These are phyloP conservation scores for Chamaecyparis obtusa DNA, from an alignment of 75 land plant genomes.

Conservation along the genomic window DNA sequence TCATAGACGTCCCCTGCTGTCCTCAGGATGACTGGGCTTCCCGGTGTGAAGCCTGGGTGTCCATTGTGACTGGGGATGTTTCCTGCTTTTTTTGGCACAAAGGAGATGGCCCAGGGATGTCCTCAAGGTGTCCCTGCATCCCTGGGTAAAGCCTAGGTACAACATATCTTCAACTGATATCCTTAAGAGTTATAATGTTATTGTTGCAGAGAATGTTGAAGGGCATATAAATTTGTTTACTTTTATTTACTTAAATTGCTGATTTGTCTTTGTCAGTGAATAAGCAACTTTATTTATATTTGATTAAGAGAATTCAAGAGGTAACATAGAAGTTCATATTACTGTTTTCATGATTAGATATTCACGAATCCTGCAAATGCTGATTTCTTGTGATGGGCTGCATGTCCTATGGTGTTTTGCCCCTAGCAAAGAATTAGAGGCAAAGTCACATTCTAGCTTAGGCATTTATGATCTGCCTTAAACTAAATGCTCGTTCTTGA, in stretches of 20 bases:
- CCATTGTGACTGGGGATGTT: too few relatives aligned
- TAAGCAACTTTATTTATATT: background rate
- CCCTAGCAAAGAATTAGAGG: background rate
- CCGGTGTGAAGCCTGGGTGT: too few relatives aligned
- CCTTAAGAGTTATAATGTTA: too few relatives aligned
- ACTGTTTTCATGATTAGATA: background rate
- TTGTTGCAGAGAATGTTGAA: background rate
- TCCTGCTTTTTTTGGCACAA: too few relatives aligned
- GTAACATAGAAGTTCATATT: background rate
- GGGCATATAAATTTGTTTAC: background rate
- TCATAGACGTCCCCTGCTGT: too few relatives aligned
- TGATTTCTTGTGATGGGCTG: background rate
- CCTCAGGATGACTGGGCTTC: too few relatives aligned
- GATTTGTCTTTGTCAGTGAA: background rate
- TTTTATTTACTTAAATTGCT: background rate
- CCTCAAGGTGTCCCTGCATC: too few relatives aligned
- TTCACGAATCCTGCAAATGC: background rate
- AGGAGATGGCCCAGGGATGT: too few relatives aligned
- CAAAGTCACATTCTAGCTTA: background rate
- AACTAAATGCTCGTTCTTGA: background rate
- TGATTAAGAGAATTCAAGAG: background rate
- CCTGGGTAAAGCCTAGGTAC: too few relatives aligned
- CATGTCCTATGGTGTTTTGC: background rate
- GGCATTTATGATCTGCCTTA: background rate
- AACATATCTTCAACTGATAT: background rate